Evolutionary conservation across 768 basidiomycete genomes (phyloP).

Genomic region (Hericium erinaceus): DNA sequence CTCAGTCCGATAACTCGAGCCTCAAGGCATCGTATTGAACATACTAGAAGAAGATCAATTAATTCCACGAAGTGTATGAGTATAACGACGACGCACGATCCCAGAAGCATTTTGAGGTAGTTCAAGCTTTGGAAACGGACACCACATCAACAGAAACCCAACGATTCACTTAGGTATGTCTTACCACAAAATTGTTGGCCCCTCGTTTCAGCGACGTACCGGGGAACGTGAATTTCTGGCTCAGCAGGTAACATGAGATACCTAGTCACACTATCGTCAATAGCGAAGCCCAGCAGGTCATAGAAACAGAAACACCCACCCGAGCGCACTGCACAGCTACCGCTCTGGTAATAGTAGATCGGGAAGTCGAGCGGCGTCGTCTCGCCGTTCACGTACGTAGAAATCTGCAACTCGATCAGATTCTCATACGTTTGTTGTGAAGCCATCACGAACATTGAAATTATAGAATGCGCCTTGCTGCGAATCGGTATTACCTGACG

Average conservation of each 20-base stretch:
- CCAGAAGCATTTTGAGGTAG: background rate
- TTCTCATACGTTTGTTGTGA: too few species aligned
- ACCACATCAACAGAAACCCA: background rate
- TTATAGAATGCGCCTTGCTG: slow-evolving; percentile 5
- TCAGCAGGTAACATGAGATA: slow-evolving; percentile 18
- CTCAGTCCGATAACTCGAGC: slow-evolving; percentile 9
- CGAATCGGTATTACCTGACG: slow-evolving; percentile 20
- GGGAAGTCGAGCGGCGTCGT: slow-evolving; percentile 8
- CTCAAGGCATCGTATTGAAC: slow-evolving; percentile 21
- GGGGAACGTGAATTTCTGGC: slow-evolving; percentile 17
- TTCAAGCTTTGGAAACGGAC: background rate
- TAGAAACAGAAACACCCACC: slow-evolving; percentile 6
- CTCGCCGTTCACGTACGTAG: slow-evolving; percentile 11
- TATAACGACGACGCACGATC: background rate
- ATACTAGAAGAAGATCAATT: slow-evolving; percentile 13
- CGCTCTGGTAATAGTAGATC: slow-evolving; percentile 16
- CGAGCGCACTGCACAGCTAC: slow-evolving; percentile 21
- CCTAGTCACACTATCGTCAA: slow-evolving; percentile 4
- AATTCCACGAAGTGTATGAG: background rate
- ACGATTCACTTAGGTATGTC: background rate
- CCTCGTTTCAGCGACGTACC: slow-evolving; percentile 17
- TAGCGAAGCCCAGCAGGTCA: background rate
- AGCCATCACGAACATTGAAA: slow-evolving; percentile 10
- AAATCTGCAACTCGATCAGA: slow-evolving; percentile 1
- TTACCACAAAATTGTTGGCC: slow-evolving; percentile 16